Evolutionary conservation across 345 rosid species (phyloP).

Genomic region (Raphanus raphanistrum): DNA sequence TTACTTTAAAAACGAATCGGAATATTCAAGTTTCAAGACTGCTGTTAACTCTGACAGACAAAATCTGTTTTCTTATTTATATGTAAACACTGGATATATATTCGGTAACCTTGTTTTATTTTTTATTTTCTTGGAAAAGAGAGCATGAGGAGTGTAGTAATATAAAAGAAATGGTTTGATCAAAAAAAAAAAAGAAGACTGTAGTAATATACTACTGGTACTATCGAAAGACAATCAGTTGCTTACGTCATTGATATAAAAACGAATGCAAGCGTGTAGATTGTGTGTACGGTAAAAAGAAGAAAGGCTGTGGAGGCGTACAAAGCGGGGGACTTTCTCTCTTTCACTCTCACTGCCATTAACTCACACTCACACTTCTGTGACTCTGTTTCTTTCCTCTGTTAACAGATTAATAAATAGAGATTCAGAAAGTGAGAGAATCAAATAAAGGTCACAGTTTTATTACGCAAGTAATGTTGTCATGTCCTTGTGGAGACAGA

Average conservation of each 20-base stretch:
- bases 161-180: no score
- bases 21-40: slow-evolving; percentile 36
- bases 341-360: slow-evolving; percentile 26
- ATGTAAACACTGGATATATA: not conserved
- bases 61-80: slow-evolving; percentile 2
- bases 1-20: not conserved
- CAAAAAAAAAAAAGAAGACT: no score
- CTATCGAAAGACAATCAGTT: not conserved
- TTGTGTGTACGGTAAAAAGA: slow-evolving; percentile 21
- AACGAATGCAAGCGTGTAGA: slow-evolving; percentile 16
- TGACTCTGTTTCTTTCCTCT: not conserved
- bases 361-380: slow-evolving; percentile 4
- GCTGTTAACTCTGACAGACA: slow-evolving; percentile 23
- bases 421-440: not conserved
- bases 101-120: not conserved
- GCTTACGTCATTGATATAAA: slow-evolving; percentile 12
- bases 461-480: not conserved
- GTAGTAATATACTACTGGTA: no score
- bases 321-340: slow-evolving; percentile 37
- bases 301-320: slow-evolving; percentile 21
- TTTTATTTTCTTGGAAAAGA: no score
- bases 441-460: not conserved
- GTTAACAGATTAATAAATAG: not conserved
- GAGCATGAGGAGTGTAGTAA: no score
- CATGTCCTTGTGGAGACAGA: not conserved